Evolutionary conservation across 2,329 filamentous ascomycete species (phyloP).

Genomic region (Colletotrichum simmondsii): DNA sequence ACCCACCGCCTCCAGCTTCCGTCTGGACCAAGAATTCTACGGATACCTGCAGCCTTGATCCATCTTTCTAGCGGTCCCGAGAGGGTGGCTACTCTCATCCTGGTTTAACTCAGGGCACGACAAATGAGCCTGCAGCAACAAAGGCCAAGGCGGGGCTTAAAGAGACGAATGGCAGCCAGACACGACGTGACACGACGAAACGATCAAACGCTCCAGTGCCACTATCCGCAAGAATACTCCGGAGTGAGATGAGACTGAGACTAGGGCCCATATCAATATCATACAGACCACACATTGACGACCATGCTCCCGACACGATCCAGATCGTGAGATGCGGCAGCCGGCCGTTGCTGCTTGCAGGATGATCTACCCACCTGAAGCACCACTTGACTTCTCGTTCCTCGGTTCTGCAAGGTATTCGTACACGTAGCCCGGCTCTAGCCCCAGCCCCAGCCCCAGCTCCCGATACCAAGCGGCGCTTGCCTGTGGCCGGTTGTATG

Average conservation of each 20-base stretch:
- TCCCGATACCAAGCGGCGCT: background rate
- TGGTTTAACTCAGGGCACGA: background rate
- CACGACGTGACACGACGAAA: conserved; percentile 13
- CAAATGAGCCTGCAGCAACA: background rate
- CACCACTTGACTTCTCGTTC: background rate
- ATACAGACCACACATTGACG: no score
- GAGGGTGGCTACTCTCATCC: background rate
- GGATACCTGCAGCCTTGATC: background rate
- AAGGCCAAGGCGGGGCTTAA: conserved; percentile 1
- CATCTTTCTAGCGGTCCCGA: background rate
- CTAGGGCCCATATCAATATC: no score
- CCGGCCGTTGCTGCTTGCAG: background rate
- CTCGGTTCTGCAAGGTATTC: background rate
- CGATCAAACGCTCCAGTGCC: background rate
- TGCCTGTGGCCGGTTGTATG: background rate
- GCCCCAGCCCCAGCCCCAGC: background rate
- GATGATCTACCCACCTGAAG: background rate
- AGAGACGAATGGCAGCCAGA: conserved; percentile 6
- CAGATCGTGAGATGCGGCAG: background rate
- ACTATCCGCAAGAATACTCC: background rate
- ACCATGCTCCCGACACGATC: background rate
- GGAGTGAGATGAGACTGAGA: no score
- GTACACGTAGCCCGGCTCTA: background rate
- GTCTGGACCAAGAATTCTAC: background rate
- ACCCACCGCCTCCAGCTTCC: background rate